phyloP scores from a whole-genome alignment of 2,329 filamentous ascomycete species.

The Colletotrichum abscissum region DNA sequence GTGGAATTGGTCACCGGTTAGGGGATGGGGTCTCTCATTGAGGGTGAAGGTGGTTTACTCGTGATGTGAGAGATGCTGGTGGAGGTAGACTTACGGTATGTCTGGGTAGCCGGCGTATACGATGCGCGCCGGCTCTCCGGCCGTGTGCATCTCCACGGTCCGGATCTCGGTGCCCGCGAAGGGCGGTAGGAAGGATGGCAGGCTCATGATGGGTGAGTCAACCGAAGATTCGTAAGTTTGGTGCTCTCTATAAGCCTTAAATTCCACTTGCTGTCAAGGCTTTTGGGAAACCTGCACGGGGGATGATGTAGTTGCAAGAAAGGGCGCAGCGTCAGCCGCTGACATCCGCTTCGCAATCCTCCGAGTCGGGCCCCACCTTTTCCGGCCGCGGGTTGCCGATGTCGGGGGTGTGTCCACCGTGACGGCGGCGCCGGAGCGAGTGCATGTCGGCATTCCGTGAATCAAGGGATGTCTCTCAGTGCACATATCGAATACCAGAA shows the following conservation, averaged over 20 bases:
- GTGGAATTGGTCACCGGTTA: neutral
- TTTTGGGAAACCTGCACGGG: neutral
- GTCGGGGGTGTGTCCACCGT: neutral
- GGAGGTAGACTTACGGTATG: conserved; percentile 33
- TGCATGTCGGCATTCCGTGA: neutral
- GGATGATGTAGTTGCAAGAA: neutral
- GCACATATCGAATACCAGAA: neutral
- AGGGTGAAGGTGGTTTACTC: neutral
- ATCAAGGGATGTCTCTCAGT: neutral
- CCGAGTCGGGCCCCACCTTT: conserved; percentile 9
- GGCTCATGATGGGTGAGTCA: neutral
- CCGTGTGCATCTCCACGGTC: conserved; percentile 57
- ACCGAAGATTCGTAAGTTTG: no score
- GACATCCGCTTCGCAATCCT: neutral
- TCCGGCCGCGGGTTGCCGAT: conserved; percentile 18
- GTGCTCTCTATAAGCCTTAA: no score
- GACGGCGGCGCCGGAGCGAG: neutral
- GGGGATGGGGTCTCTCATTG: neutral
- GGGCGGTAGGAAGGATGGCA: conserved; percentile 16
- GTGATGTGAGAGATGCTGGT: no score
- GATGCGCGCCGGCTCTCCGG: conserved; percentile 61
- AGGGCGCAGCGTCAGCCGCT: neutral
- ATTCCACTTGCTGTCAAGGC: neutral
- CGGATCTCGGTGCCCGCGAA: conserved; percentile 7
- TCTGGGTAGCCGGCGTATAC: conserved; percentile 52